phyloP scores from a whole-genome alignment of 164 flowering plant species.

The Kalanchoe fedtschenkoi region DNA sequence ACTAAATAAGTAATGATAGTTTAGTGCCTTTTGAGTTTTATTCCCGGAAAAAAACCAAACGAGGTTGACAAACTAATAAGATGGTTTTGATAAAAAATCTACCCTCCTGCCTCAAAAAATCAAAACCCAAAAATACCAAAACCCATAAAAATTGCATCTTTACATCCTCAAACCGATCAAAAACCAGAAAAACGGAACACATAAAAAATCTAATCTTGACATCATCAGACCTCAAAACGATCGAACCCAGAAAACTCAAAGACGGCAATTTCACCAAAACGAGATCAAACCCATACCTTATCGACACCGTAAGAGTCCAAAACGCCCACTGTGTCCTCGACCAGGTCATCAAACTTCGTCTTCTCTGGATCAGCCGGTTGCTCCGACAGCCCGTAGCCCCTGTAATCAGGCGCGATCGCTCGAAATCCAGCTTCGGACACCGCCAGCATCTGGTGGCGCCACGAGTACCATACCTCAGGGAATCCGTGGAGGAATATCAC shows the following conservation, averaged over 20 bases:
- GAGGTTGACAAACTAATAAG: too few relatives aligned
- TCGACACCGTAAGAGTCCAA: slow-evolving; percentile 24
- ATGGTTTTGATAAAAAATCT: too few relatives aligned
- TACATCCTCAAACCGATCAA: too few relatives aligned
- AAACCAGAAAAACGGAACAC: too few relatives aligned
- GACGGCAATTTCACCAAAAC: neutral
- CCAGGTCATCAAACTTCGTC: slow-evolving; percentile 23
- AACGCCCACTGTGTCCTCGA: slow-evolving; percentile 24
- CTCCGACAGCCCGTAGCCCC: slow-evolving; percentile 40
- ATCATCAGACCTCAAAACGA: neutral
- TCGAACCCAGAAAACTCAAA: too few relatives aligned
- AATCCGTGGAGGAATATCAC: slow-evolving; percentile 54
- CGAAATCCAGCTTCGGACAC: slow-evolving; percentile 37
- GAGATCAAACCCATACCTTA: slow-evolving; percentile 20
- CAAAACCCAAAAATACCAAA: too few relatives aligned
- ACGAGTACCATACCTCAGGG: slow-evolving; percentile 64
- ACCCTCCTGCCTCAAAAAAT: too few relatives aligned
- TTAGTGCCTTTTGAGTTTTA: too few relatives aligned
- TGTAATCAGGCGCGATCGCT: slow-evolving; percentile 33
- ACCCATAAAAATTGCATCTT: too few relatives aligned
- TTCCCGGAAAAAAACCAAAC: too few relatives aligned
- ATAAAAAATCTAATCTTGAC: too few relatives aligned
- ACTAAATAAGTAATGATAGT: too few relatives aligned
- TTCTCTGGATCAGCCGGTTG: slow-evolving; percentile 28
- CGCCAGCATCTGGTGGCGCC: slow-evolving; percentile 62